Conservation (phyloP, 2,329 filamentous ascomycete genomes). For the Beauveria bassiana region DNA sequence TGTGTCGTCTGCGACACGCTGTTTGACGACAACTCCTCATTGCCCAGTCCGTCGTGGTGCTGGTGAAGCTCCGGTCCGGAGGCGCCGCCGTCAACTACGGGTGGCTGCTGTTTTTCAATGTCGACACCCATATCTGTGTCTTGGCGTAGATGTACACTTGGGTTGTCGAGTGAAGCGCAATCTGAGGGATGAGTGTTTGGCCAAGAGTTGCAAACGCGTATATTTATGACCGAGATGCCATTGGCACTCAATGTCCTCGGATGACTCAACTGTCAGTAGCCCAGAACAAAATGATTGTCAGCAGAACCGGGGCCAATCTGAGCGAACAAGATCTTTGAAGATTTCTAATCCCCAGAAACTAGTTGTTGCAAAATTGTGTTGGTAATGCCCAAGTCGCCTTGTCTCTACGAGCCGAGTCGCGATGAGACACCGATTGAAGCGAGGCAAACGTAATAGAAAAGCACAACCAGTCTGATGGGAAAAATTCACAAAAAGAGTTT, state of each 20-base stretch:
- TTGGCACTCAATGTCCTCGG: neutral
- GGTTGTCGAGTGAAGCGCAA: neutral
- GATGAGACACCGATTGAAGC: neutral
- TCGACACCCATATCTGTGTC: neutral
- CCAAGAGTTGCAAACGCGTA: neutral
- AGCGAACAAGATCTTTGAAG: neutral
- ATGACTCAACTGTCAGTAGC: neutral
- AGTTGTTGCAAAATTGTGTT: too few relatives aligned
- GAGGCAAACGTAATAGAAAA: neutral
- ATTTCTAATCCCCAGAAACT: neutral
- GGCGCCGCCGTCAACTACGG: neutral
- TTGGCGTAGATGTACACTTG: neutral
- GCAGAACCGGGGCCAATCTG: neutral
- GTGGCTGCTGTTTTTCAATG: slow-evolving; percentile 7
- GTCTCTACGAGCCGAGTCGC: neutral
- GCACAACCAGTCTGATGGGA: neutral
- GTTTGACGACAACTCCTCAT: neutral
- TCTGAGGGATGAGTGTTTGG: neutral
- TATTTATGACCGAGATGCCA: neutral
- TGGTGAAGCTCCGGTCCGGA: neutral
- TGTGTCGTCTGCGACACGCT: slow-evolving; percentile 3
- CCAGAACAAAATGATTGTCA: neutral
- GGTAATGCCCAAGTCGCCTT: too few relatives aligned
- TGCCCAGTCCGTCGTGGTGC: neutral
- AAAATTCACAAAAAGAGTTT: neutral